Conservation (phyloP, 306 rosid genomes). For the Begonia peltatifolia region DNA sequence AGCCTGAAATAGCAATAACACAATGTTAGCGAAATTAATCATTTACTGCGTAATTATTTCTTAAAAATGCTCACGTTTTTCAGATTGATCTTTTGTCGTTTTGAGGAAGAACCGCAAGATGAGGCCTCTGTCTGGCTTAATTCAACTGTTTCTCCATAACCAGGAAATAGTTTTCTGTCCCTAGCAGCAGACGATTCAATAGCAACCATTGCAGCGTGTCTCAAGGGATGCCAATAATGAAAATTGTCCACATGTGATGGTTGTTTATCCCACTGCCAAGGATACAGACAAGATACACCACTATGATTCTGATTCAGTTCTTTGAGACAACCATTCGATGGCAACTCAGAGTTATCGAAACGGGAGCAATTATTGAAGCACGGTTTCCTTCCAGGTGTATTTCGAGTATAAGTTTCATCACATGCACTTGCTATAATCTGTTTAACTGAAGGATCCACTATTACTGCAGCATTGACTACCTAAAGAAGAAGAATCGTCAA, state of each 20-base stretch:
- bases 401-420: conserved; percentile 43
- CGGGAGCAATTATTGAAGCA: conserved; percentile 11
- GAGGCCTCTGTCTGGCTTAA: conserved; percentile 16
- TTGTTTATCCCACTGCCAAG: conserved; percentile 62
- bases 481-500: conserved; percentile 10
- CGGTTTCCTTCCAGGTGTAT: conserved; percentile 15
- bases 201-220: conserved; percentile 74
- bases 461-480: conserved; percentile 81
- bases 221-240: conserved; percentile 52
- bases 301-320: conserved; percentile 6
- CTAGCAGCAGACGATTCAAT: conserved; percentile 83
- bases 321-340: conserved; percentile 4
- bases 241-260: conserved; percentile 20
- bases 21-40: not conserved
- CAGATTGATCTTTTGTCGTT: conserved; percentile 43
- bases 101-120: conserved; percentile 30
- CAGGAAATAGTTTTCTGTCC: conserved; percentile 49
- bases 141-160: conserved; percentile 23
- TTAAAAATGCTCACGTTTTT: conserved; percentile 26
- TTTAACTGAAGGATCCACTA: conserved; percentile 74
- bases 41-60: not conserved
- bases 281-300: conserved; percentile 40
- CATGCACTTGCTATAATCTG: conserved; percentile 51
- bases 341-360: conserved; percentile 12
- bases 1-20: conserved; percentile 33